Conservation (phyloP, 2,329 filamentous ascomycete genomes). For the Diaporthe citri region DNA sequence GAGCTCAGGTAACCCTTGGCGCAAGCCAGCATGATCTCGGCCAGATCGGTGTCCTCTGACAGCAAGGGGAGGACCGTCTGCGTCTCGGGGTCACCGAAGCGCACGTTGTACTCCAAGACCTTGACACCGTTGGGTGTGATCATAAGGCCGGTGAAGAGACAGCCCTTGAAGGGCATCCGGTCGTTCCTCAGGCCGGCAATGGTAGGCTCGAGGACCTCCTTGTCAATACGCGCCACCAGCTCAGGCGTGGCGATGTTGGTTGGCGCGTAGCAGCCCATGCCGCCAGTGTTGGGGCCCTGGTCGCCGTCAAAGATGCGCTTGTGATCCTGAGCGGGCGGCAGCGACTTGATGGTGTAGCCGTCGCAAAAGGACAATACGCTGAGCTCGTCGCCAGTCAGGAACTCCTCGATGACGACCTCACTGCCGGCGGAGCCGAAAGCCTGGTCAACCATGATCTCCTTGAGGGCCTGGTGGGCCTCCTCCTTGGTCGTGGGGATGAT, state of each 20-base stretch:
- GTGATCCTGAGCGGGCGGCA: slow-evolving; percentile 96
- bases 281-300: slow-evolving; percentile 91
- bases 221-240: slow-evolving; percentile 83
- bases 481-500: slow-evolving; percentile 86
- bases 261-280: slow-evolving; percentile 98
- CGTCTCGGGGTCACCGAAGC: slow-evolving; percentile 92
- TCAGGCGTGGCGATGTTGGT: slow-evolving; percentile 82
- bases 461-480: slow-evolving; percentile 85
- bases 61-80: slow-evolving; percentile 87
- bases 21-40: slow-evolving; percentile 89
- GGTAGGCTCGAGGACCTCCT: slow-evolving; percentile 88
- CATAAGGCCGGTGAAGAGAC: slow-evolving; percentile 93
- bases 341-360: slow-evolving; percentile 83
- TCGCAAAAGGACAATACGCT: slow-evolving; percentile 94
- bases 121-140: slow-evolving; percentile 85
- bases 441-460: slow-evolving; percentile 89
- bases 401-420: slow-evolving; percentile 96
- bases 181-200: slow-evolving; percentile 90
- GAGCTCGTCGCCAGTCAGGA: slow-evolving; percentile 89
- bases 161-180: slow-evolving; percentile 78
- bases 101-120: slow-evolving; percentile 92
- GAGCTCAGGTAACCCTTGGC: slow-evolving; percentile 79
- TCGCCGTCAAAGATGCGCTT: slow-evolving; percentile 95
- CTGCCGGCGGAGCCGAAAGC: slow-evolving; percentile 89
- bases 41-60: slow-evolving; percentile 83